These are phyloP conservation scores for Oryza glumipatula DNA, from an alignment of 176 grass and related monocot species.

Conservation along the genomic window DNA sequence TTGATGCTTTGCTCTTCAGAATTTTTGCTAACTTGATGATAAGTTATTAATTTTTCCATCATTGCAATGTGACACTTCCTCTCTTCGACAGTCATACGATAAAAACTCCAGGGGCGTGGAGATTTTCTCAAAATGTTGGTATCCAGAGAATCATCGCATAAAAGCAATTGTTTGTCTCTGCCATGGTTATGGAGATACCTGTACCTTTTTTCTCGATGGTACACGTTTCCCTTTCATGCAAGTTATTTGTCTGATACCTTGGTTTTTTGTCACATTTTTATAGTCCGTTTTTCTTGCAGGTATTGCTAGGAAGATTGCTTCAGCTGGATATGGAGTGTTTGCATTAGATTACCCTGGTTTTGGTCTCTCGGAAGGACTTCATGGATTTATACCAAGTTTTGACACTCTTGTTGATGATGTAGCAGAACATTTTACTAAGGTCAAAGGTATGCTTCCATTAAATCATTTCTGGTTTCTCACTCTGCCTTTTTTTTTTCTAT, in stretches of 20 bases:
- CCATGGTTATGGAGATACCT: conserved; percentile 96
- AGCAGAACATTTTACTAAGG: conserved; percentile 72
- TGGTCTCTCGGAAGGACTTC: conserved; percentile 96
- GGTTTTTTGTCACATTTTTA: conserved; percentile 15
- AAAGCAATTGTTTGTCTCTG: conserved; percentile 92
- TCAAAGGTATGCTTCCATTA: conserved; percentile 70
- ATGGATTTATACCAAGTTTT: conserved; percentile 92
- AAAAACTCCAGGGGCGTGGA: conserved; percentile 84
- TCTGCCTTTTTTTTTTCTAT: conserved; percentile 1
- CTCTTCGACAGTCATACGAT: conserved; percentile 65
- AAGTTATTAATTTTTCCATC: conserved; percentile 2
- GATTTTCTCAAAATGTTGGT: conserved; percentile 97
- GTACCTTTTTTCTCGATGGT: conserved; percentile 99
- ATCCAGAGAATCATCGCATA: conserved; percentile 59
- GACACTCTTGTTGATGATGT: conserved; percentile 76
- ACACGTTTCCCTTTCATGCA: conserved; percentile 27
- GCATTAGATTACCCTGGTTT: conserved; percentile 95
- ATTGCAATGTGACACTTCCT: conserved; percentile 4
- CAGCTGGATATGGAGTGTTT: conserved; percentile 88
- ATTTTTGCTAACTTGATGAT: conserved; percentile 26
- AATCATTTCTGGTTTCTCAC: conserved; percentile 15
- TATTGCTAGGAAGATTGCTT: conserved; percentile 82
- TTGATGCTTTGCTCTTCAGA: background rate
- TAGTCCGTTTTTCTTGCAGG: conserved; percentile 53
- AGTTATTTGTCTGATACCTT: conserved; percentile 27